A percentile compares a stretch with the other conserved stretches of the same genome.
These are phyloP conservation scores for Perkinsela sp. DNA, from an alignment of 208 protist species.

Conservation along the genomic window DNA sequence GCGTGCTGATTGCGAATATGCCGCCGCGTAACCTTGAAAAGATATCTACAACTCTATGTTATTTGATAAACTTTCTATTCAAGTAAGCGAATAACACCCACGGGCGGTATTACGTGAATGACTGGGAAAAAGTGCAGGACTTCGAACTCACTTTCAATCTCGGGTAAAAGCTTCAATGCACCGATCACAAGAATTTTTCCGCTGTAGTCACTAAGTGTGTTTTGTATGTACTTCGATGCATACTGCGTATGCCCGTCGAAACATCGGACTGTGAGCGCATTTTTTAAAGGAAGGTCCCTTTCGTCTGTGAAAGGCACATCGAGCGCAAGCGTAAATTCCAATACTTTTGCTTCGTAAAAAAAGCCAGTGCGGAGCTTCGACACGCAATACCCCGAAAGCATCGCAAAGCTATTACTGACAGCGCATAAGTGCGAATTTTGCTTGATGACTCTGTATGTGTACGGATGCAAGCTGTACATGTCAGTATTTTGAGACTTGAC, in stretches of 20 bases:
- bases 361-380: not conserved
- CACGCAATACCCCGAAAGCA: not conserved
- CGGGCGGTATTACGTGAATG: not conserved
- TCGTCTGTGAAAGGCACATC: not conserved
- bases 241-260: not conserved
- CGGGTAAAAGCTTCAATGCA: not conserved
- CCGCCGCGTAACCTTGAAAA: no score
- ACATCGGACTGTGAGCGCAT: not conserved
- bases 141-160: not conserved
- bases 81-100: not conserved
- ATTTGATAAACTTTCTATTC: no score
- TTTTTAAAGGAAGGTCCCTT: not conserved
- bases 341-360: not conserved
- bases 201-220: not conserved
- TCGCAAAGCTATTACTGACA: not conserved
- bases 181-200: not conserved
- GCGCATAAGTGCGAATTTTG: not conserved
- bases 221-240: not conserved
- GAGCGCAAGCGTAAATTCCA: not conserved
- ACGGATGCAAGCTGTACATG: not conserved
- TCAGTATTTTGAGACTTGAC: not conserved
- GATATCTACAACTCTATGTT: no score
- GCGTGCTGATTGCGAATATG: no score
- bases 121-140: not conserved
- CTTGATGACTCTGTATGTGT: no score